Evolutionary conservation across 495 filamentous ascomycete species (phyloP).

Genomic region (Diplogelasinospora grovesii): DNA sequence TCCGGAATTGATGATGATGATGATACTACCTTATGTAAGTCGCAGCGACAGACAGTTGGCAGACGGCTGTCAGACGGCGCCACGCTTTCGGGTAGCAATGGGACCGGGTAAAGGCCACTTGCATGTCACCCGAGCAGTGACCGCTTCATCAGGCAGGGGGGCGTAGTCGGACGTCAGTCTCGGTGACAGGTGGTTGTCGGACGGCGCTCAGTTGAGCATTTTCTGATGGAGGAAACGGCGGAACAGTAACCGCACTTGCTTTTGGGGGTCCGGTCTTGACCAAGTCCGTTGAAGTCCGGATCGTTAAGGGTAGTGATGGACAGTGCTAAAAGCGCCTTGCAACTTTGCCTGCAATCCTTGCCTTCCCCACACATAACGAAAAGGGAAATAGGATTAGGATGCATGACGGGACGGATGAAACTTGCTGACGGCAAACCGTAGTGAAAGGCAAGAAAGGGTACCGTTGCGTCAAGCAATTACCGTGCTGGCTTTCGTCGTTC

Average conservation of each 20-base stretch:
- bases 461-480: not conserved
- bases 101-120: not conserved
- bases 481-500: too few relatives aligned
- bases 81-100: not conserved
- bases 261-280: constrained; percentile 16
- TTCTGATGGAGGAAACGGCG: too few relatives aligned
- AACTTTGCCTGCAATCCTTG: too few relatives aligned
- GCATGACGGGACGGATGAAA: not conserved
- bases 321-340: too few relatives aligned
- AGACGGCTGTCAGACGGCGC: not conserved
- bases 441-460: too few relatives aligned
- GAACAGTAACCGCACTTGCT: constrained; percentile 6
- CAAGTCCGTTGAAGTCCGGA: constrained; percentile 14
- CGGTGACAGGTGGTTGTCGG: not conserved
- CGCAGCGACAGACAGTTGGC: not conserved
- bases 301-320: too few relatives aligned
- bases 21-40: not conserved
- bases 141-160: constrained; percentile 1
- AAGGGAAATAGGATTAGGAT: not conserved
- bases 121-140: constrained; percentile 1
- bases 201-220: not conserved
- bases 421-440: not conserved
- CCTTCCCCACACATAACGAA: not conserved
- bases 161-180: not conserved
- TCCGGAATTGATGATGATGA: too few relatives aligned